These are phyloP conservation scores for Geotrichum fermentans DNA, from an alignment of 1,139 yeast species.

Conservation along the genomic window DNA sequence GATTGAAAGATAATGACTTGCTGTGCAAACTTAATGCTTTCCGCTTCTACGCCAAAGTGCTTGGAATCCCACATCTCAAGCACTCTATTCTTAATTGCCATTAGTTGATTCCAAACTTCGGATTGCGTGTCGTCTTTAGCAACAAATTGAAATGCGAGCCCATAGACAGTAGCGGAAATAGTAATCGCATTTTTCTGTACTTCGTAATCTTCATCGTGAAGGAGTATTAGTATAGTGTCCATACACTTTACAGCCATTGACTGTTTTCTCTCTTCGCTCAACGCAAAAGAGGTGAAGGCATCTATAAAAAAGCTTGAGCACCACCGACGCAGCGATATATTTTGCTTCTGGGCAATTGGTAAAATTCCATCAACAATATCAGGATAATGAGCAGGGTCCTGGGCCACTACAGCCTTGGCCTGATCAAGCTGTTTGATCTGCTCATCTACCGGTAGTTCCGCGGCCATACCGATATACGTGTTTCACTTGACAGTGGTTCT, in stretches of 20 bases:
- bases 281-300: slow-evolving; percentile 35
- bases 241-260: slow-evolving; percentile 34
- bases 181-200: slow-evolving; percentile 35
- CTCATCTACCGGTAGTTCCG: slow-evolving; percentile 26
- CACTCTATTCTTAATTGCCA: slow-evolving; percentile 33
- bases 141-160: slow-evolving; percentile 34
- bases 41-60: slow-evolving; percentile 48
- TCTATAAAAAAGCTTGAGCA: slow-evolving; percentile 39
- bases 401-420: slow-evolving; percentile 36
- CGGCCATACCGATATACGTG: slow-evolving; percentile 9
- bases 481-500: too few relatives aligned
- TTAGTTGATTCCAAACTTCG: slow-evolving; percentile 33
- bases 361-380: slow-evolving; percentile 38
- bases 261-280: slow-evolving; percentile 30
- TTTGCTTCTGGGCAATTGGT: slow-evolving; percentile 38
- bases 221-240: slow-evolving; percentile 32
- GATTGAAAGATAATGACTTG: slow-evolving; percentile 68
- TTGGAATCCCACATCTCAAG: slow-evolving; percentile 35
- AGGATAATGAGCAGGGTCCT: slow-evolving; percentile 38
- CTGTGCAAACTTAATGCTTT: slow-evolving; percentile 67
- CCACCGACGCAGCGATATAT: slow-evolving; percentile 38
- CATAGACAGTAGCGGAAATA: slow-evolving; percentile 36
- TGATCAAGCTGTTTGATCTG: slow-evolving; percentile 37
- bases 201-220: slow-evolving; percentile 28
- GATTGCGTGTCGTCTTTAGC: slow-evolving; percentile 29